Percentiles rank a stretch among this genome's conserved stretches.
These are phyloP conservation scores for Fusarium mundagurra DNA, from an alignment of 2,329 filamentous ascomycete species.

Conservation along the genomic window DNA sequence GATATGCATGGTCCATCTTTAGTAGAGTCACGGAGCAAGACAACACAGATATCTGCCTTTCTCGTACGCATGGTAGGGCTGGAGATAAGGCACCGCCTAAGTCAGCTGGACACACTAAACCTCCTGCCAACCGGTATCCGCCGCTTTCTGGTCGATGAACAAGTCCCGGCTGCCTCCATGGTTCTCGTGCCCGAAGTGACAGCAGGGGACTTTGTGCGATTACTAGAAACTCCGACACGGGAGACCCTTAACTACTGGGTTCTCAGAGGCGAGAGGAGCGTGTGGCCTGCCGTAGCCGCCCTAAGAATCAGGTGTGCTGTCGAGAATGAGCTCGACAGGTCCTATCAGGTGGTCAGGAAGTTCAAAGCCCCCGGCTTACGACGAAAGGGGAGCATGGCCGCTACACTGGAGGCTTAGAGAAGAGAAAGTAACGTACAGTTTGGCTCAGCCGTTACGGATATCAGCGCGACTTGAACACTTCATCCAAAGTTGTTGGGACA, in stretches of 20 bases:
- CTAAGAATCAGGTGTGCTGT: conserved; percentile 84
- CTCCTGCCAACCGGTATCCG: conserved; percentile 76
- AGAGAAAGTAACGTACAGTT: conserved; percentile 25
- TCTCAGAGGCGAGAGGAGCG: conserved; percentile 81
- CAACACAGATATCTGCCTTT: conserved; percentile 66
- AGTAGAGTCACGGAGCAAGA: conserved; percentile 66
- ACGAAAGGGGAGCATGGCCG: conserved; percentile 55
- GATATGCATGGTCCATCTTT: conserved; percentile 80
- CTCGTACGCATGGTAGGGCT: conserved; percentile 75
- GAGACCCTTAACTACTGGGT: conserved; percentile 88
- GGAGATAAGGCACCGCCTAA: conserved; percentile 82
- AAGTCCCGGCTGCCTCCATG: conserved; percentile 79
- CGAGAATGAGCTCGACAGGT: conserved; percentile 86
- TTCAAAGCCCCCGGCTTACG: conserved; percentile 63
- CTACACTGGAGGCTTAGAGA: conserved; percentile 38
- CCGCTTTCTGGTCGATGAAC: conserved; percentile 84
- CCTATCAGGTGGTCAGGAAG: conserved; percentile 81
- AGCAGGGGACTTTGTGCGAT: conserved; percentile 75
- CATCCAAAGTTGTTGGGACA: background rate
- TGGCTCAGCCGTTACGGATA: conserved; percentile 12
- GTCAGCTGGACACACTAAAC: conserved; percentile 81
- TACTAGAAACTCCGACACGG: conserved; percentile 85
- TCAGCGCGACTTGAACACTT: conserved; percentile 19
- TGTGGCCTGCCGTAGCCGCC: conserved; percentile 89
- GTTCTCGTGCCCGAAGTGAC: conserved; percentile 85